Evolutionary conservation across 75 land plant species (phyloP), one percentile per base, ranked within the genome.

Genomic region (Selaginella moellendorffii): DNA sequence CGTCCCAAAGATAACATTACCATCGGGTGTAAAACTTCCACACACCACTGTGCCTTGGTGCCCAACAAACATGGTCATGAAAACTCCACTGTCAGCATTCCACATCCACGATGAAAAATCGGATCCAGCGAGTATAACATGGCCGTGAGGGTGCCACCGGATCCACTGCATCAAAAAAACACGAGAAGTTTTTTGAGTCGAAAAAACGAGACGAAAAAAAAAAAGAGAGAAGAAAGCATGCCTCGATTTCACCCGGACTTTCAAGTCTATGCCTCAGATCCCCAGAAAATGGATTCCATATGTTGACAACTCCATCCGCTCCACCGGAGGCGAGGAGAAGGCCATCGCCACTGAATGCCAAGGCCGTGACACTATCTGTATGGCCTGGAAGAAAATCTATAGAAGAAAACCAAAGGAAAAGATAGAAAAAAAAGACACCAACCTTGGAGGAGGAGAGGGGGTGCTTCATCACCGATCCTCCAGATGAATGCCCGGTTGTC

Each of bases 21-120:
- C 97, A 80, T 92, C 97, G 27, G 96, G 95, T 25, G 96, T 92
- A 63, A 92, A 88, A 70, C 85, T 81, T 23, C 97, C 97, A 81
- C 97, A 92, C 22, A 89, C 83, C 23, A 88, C 97, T 53, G 74
- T 61, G 54, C 76, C 76, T 53, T 69, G 78, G 67, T 92, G 97
- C 19, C 97, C 96, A 59, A 80, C 62, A 54, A 85, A 85, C 29
- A 80, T 78, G 31, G 77, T 77, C n/a, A 88, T 73, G 42, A 66
- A 85, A 2, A 64, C 69, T 60, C 71, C 77, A 63, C 31, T 81
- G 63, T 88, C 96, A 53, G 89, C 87, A 80, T 88, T 92, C 97
- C 96, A 92, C 96, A 92, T 81, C 89, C 89, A 88, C 28, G 74
- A 77, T 62, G 72, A 82, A 30, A 64, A 72, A 78, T 92, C 95